These are phyloP conservation scores for Tetradesmus lagerheimii DNA, from an alignment of 139 green algal genomes.

Conservation along the genomic window DNA sequence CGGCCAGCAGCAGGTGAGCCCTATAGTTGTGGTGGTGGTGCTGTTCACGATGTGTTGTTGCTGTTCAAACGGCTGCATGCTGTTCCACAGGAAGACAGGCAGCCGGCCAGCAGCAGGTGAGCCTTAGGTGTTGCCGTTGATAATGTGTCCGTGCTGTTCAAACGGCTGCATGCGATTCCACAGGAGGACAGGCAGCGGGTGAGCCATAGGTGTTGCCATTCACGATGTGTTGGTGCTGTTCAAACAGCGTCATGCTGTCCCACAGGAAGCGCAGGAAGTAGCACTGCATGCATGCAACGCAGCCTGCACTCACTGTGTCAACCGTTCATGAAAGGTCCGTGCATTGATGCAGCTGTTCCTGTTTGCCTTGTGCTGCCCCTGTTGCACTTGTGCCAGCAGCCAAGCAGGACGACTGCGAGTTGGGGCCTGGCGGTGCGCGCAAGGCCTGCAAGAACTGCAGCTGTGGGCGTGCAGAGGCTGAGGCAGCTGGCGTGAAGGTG, in stretches of 20 bases:
- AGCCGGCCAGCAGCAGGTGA: not conserved
- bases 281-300: no score
- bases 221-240: no score
- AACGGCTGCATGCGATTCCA: no score
- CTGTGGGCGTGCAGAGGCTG: slow-evolving; percentile 91
- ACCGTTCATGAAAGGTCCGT: no score
- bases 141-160: no score
- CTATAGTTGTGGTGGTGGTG: no score
- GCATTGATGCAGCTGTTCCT: no score
- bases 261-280: no score
- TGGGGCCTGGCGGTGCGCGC: slow-evolving; percentile 55
- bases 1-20: slow-evolving; percentile 45
- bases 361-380: no score
- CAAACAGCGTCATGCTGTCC: no score
- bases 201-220: not conserved
- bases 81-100: not conserved
- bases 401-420: slow-evolving; percentile 70
- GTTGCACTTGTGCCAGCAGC: not conserved
- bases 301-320: no score
- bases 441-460: slow-evolving; percentile 99
- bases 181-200: not conserved
- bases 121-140: not conserved
- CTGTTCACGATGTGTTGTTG: not conserved
- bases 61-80: no score
- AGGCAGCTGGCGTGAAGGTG: slow-evolving; percentile 64